Evolutionary conservation across 2,329 filamentous ascomycete genomes (phyloP).

Genomic region (Gyromitra esculenta): DNA sequence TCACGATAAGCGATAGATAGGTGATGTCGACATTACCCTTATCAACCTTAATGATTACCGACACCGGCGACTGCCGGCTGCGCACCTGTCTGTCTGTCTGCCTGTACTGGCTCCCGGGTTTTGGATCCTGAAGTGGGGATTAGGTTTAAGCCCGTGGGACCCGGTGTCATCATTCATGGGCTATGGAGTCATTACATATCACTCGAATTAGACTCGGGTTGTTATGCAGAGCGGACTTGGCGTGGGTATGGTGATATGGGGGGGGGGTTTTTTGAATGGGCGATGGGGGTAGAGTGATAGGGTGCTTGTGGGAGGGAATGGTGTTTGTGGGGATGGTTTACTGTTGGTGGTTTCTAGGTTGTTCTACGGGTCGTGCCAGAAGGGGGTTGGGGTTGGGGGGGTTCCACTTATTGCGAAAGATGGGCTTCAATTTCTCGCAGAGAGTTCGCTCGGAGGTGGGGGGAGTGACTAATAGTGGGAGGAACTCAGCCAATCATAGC

Average conservation of each 20-base stretch:
- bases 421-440: neutral
- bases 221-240: neutral
- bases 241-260: neutral
- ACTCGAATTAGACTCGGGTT: neutral
- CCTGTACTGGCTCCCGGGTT: too few relatives aligned
- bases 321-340: neutral
- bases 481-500: neutral
- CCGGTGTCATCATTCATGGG: too few relatives aligned
- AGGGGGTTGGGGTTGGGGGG: neutral
- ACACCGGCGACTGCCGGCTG: constrained; percentile 5
- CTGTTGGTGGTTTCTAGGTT: neutral
- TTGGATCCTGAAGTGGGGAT: too few relatives aligned
- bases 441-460: neutral
- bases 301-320: neutral
- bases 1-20: constrained; percentile 18
- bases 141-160: too few relatives aligned
- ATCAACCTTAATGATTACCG: neutral
- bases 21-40: neutral
- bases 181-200: constrained; percentile 5
- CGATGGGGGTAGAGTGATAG: neutral
- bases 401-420: neutral
- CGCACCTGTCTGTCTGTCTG: neutral
- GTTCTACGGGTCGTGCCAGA: neutral
- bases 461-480: neutral
- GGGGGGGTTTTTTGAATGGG: neutral